Percentiles rank a stretch among this genome's conserved stretches.
phyloP scores from a whole-genome alignment of 1,284 basidiomycete species.

The Rhodotorula sp. region DNA sequence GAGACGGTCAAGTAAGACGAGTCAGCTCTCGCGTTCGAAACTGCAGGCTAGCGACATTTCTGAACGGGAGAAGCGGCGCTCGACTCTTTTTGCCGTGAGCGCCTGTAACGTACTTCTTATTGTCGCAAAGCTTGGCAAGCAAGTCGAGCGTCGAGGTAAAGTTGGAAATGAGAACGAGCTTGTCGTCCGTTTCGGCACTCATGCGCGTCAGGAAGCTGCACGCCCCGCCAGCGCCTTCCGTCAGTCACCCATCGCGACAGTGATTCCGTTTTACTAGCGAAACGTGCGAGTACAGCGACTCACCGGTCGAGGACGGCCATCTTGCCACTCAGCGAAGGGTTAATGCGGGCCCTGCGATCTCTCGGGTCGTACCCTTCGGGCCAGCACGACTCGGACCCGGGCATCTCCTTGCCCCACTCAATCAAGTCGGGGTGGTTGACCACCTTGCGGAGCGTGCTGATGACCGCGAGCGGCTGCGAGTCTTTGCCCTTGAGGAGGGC shows the following conservation, averaged over 20 bases:
- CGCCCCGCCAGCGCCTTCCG: no score
- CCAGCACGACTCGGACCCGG: constrained; percentile 76
- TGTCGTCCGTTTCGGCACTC: constrained; percentile 78
- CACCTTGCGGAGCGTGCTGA: constrained; percentile 93
- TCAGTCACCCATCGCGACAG: background rate
- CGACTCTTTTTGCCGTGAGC: constrained; percentile 44
- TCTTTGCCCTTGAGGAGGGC: constrained; percentile 82
- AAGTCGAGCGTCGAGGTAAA: constrained; percentile 96
- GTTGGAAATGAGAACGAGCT: constrained; percentile 98
- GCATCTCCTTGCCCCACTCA: constrained; percentile 79
- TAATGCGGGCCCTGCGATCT: constrained; percentile 42
- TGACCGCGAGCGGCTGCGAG: constrained; percentile 95
- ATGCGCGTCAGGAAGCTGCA: constrained; percentile 80
- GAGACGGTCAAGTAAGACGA: background rate
- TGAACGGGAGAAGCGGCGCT: background rate
- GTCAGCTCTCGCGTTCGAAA: background rate
- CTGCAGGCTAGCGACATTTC: background rate
- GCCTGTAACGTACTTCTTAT: constrained; percentile 65
- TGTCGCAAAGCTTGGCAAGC: constrained; percentile 80
- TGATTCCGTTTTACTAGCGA: background rate
- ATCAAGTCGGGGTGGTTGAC: constrained; percentile 97
- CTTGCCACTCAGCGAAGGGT: constrained; percentile 68
- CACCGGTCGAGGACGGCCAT: constrained; percentile 91
- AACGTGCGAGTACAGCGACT: constrained; percentile 31
- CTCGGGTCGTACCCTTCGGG: constrained; percentile 73